Evolutionary conservation across 768 basidiomycete species (phyloP), one percentile per base, ranked within the genome.

Genomic region (Megacollybia marginata): DNA sequence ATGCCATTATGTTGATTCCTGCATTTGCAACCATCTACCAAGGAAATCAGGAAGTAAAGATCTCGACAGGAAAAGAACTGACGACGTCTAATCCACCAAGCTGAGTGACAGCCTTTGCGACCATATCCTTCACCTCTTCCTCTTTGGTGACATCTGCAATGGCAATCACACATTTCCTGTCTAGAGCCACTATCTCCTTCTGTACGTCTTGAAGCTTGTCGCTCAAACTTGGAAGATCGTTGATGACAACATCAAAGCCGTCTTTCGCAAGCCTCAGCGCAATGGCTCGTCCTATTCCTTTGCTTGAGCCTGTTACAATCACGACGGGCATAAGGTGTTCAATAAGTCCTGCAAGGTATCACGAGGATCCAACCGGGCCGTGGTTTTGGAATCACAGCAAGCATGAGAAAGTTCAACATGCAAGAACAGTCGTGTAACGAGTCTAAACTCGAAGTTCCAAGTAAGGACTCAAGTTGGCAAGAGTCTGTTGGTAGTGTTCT

Each of bases 241-340:
- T 65, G 5, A 68, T 52, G 9, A 57, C 62, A 9, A 69, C 54
- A 33, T 65, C 59, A 16, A 62, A 63, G 4, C 67, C 65, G 44
- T 69, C 65, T 1, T 60, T 51, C 5, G 67, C 67, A 5, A 69
- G 56, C 4, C 59, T 53, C 3, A 67, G 57, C 0, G 65, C 65
- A 13, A 66, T 62, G 2, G 57, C 57, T 13, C 52, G 50, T n/a
- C 67, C 67, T 10, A 69, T 65, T 23, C 65, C 67, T 52, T 61
- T 55, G 16, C 58, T 60, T 18, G 66, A 59, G 32, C 65, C 65
- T 6, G 64, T 65, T 12, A 65, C 57, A n/a, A 61, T 40, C 13
- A 61, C 64, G 23, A 28, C 23, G 23, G 23, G 23, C 23, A 28
- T 28, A 28, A 2, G 23, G 23, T 28, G n/a, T n/a, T n/a, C n/a